A percentile compares a stretch with the other conserved stretches of the same genome.
These are phyloP conservation scores for Naganishia liquefaciens DNA, from an alignment of 1,284 basidiomycete species.

Conservation along the genomic window DNA sequence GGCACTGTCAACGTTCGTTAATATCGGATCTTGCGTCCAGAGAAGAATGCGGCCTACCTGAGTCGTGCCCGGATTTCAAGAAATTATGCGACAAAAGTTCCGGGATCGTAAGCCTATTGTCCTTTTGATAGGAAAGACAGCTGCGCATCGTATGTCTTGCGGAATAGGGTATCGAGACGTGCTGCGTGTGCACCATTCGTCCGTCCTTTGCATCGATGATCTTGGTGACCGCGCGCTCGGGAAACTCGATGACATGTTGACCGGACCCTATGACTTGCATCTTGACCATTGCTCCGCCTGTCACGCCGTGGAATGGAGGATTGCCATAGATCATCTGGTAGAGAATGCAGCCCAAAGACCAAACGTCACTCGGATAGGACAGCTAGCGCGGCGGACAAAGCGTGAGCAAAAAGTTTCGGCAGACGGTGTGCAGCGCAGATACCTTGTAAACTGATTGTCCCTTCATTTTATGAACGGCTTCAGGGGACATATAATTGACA, in stretches of 20 bases:
- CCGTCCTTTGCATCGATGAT: slow-evolving; percentile 37
- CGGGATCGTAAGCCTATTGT: slow-evolving; percentile 57
- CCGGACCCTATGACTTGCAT: slow-evolving; percentile 59
- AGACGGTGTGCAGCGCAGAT: slow-evolving; percentile 18
- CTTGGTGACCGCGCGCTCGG: slow-evolving; percentile 40
- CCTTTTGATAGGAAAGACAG: slow-evolving; percentile 56
- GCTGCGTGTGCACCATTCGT: slow-evolving; percentile 40
- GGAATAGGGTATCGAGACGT: slow-evolving; percentile 49
- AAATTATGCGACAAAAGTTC: slow-evolving; percentile 56
- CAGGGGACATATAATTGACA: slow-evolving; percentile 94
- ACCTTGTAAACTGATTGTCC: slow-evolving; percentile 53
- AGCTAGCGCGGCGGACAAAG: slow-evolving; percentile 35
- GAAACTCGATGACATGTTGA: slow-evolving; percentile 56
- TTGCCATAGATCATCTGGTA: slow-evolving; percentile 94
- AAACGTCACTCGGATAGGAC: slow-evolving; percentile 79
- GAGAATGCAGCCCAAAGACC: slow-evolving; percentile 94
- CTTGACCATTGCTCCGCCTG: slow-evolving; percentile 66
- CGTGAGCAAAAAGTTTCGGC: neutral
- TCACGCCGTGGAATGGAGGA: slow-evolving; percentile 84
- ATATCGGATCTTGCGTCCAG: no score
- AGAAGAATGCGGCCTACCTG: slow-evolving; percentile 3
- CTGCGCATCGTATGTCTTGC: slow-evolving; percentile 57
- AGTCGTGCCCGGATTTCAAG: slow-evolving; percentile 41
- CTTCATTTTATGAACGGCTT: slow-evolving; percentile 70
- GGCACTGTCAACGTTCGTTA: neutral